Base-by-base conservation (phyloP, 2,329 filamentous ascomycete genomes). In the Sporothrix euskadiensis region DNA sequence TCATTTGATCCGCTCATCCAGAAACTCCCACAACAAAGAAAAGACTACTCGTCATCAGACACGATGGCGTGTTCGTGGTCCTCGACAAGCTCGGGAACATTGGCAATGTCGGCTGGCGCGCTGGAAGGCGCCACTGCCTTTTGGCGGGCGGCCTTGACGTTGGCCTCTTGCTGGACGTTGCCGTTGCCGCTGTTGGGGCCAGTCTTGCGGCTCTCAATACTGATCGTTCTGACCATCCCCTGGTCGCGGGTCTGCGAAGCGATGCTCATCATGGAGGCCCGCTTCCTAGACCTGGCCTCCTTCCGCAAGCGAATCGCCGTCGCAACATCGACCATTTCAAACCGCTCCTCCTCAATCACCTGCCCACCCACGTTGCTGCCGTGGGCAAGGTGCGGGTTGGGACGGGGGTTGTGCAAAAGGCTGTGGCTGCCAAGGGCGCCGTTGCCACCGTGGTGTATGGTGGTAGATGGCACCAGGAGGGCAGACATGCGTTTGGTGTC, bases 281-380 rank as follows among this genome's bases (percentile, higher is more conserved):
- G 66, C 72, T 78, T 76, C 41, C 73, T 74, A 26, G 78, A 76
- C 77, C 80, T 82, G 32, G 75, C 76, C 59, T 82, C 78, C 74
- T 81, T 82, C 8, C 81, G 76, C 68, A 81, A 69, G 39, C 77
- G 76, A 7, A 80, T 75, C 0, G 80, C 80, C 8, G 78, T 75
- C 19, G 78, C 75, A 6, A 80, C 75, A 41, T 81, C 79, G 22
- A 78, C 68, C 52, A 76, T 78, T 6, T 74, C 77, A 26, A 73
- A 71, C 32, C 73, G 73, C 69, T 79, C 76, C 65, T 77, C 74
- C 9, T 74, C 76, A 16, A 78, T 77, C n/a, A 76, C 75, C 12
- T 76, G 75, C 39, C 74, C 73, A 19, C 72, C 72, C 63, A 75
- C 69, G 57, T 56, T 72, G 70, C 39, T 63, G 39, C 66, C 54